Conservation (phyloP, 495 filamentous ascomycete genomes). For the Jackrogersella minutella region DNA sequence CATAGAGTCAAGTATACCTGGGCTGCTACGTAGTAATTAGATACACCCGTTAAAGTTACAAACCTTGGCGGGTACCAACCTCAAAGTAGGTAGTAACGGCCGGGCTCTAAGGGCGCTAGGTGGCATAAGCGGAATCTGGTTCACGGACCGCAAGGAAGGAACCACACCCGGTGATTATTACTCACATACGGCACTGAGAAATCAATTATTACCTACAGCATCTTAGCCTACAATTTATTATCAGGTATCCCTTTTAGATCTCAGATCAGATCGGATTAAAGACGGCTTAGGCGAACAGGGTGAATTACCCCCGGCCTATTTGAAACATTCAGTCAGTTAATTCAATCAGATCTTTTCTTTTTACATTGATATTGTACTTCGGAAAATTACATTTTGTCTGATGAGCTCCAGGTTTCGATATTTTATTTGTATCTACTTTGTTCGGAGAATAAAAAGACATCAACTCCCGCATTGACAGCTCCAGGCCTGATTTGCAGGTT, state of each 20-base stretch:
- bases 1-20: too few relatives aligned
- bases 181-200: constrained; percentile 32
- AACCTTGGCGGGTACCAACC: constrained; percentile 1
- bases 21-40: too few relatives aligned
- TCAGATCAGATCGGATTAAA: constrained; percentile 39
- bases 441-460: not conserved
- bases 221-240: constrained; percentile 21
- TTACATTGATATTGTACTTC: constrained; percentile 2
- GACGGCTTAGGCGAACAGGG: not conserved
- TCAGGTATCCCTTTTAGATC: constrained; percentile 23
- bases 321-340: too few relatives aligned
- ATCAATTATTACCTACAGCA: constrained; percentile 32
- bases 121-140: constrained; percentile 14
- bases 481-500: not conserved
- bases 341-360: too few relatives aligned
- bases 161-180: constrained; percentile 28
- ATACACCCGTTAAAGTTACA: too few relatives aligned
- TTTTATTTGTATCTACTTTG: constrained; percentile 11
- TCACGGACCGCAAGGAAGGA: constrained; percentile 17
- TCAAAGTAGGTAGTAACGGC: not conserved
- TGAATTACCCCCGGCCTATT: constrained; percentile 14
- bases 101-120: constrained; percentile 10
- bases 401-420: constrained; percentile 11
- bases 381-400: constrained; percentile 11
- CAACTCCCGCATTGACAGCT: not conserved